Evolutionary conservation across 192 early-diverging fungal genomes (phyloP).

Genomic region (Mortierella antarctica): DNA sequence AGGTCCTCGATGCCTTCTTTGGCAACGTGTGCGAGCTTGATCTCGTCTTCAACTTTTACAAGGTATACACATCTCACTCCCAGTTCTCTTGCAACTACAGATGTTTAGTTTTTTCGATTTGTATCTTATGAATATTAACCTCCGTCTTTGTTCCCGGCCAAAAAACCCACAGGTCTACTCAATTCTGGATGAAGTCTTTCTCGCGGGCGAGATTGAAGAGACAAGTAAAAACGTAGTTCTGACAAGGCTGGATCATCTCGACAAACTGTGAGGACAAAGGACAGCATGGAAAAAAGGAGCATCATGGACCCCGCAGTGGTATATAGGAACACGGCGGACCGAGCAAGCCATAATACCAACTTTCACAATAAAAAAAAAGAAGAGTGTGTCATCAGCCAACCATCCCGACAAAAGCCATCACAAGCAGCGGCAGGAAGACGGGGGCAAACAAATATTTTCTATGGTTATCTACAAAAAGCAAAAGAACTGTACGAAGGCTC

Average conservation of each 20-base stretch:
- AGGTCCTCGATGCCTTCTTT: slow-evolving; percentile 98
- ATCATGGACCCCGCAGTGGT: too few relatives aligned
- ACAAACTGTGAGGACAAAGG: slow-evolving; percentile 63
- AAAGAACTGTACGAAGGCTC: background rate
- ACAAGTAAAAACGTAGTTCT: slow-evolving; percentile 86
- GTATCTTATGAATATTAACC: background rate
- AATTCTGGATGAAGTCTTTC: slow-evolving; percentile 97
- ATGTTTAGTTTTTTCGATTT: background rate
- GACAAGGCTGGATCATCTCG: slow-evolving; percentile 80
- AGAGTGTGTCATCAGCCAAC: too few relatives aligned
- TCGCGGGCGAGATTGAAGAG: slow-evolving; percentile 98
- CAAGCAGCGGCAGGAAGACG: too few relatives aligned
- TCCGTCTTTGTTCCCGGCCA: background rate
- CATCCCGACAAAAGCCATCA: too few relatives aligned
- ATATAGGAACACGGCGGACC: too few relatives aligned
- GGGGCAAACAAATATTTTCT: background rate
- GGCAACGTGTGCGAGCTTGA: slow-evolving; percentile 99
- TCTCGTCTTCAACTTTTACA: slow-evolving; percentile 98
- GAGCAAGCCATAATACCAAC: too few relatives aligned
- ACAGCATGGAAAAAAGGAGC: too few relatives aligned
- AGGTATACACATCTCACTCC: slow-evolving; percentile 53
- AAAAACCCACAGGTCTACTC: slow-evolving; percentile 79
- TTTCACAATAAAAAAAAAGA: too few relatives aligned
- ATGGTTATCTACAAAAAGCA: background rate
- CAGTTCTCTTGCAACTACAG: background rate